Evolutionary conservation across 2,329 filamentous ascomycete genomes (phyloP), one percentile per base, ranked within the genome.

Genomic region (Penicillium brasilianum): DNA sequence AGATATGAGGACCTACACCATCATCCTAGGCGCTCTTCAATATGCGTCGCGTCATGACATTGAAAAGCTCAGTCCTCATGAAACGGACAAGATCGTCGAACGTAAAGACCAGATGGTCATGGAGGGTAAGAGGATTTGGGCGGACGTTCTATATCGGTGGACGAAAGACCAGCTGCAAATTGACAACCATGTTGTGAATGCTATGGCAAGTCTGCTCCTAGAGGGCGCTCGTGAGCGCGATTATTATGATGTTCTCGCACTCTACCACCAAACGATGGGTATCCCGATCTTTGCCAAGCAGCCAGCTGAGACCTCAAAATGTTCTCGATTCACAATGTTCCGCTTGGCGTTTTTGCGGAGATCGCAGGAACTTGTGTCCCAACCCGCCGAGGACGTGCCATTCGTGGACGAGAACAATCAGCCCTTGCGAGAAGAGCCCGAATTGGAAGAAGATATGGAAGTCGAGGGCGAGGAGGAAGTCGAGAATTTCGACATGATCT

Each of bases 221-320:
- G 79, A 89, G 53, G 87, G 90, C 16, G 79, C 76, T 37, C 77
- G 83, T 11, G 80, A 85, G 18, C 77, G 82, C 53, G 88, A 95
- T 67, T 88, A 85, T 75, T 86, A 90, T 63, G 87, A 92, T 68
- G 81, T 97, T 2, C 83, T 97, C 22, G 85, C 86, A 41, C 81
- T 97, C 20, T 77, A 96, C n/a, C 84, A 92, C 66, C 89, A 97
- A 76, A 91, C 92, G 0, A 93, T 94, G 87, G 85, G 87, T 50
- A 84, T 97, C 44, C 86, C 89, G 6, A 71, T 78, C 37, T 58
- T 75, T 13, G 67, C 67, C 11, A 65, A 66, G n/a, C 55, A 70
- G 25, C 75, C 75, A 4, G 36, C 63, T 6, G 60, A 62, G 39
- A 59, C 30, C n/a, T 22, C 57, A 5, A 68, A 60, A 14, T 43